These are phyloP conservation scores for Sphagnum fallax DNA, from an alignment of 228 moss, liverwort and hornwort species.

Conservation along the genomic window DNA sequence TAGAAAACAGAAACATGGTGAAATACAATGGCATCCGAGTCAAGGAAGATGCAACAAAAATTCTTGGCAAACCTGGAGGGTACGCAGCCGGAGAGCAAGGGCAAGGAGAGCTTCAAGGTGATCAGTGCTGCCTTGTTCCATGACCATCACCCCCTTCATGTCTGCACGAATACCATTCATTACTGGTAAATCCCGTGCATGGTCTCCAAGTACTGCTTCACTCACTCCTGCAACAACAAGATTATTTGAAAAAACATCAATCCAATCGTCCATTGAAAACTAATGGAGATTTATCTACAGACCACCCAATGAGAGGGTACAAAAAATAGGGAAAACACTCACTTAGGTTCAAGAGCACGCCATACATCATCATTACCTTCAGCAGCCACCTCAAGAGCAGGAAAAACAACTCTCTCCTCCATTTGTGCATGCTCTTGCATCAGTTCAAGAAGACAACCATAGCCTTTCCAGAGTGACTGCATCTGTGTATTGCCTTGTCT, in stretches of 20 bases:
- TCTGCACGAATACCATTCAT: constrained; percentile 94
- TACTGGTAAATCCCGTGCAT: constrained; percentile 86
- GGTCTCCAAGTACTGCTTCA: constrained; percentile 70
- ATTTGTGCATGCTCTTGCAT: constrained; percentile 99
- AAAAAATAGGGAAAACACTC: background rate
- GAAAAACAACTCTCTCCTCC: constrained; percentile 94
- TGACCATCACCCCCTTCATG: constrained; percentile 76
- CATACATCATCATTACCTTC: constrained; percentile 36
- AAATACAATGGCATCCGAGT: background rate
- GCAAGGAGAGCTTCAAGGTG: constrained; percentile 74
- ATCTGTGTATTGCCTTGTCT: constrained; percentile 45
- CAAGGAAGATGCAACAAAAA: background rate
- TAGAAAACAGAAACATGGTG: background rate
- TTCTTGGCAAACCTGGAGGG: constrained; percentile 42
- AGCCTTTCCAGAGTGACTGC: constrained; percentile 73
- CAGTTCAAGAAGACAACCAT: constrained; percentile 78
- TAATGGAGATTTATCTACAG: background rate
- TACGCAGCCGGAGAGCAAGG: constrained; percentile 63
- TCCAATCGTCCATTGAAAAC: background rate
- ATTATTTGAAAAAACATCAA: background rate
- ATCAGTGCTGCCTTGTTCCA: constrained; percentile 73
- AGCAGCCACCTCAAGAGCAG: constrained; percentile 63
- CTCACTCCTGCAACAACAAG: constrained; percentile 56
- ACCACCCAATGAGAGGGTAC: background rate
- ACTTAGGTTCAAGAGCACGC: background rate